These are phyloP conservation scores for Fusarium sp. DNA, from an alignment of 2,329 filamentous ascomycete genomes.

Conservation along the genomic window DNA sequence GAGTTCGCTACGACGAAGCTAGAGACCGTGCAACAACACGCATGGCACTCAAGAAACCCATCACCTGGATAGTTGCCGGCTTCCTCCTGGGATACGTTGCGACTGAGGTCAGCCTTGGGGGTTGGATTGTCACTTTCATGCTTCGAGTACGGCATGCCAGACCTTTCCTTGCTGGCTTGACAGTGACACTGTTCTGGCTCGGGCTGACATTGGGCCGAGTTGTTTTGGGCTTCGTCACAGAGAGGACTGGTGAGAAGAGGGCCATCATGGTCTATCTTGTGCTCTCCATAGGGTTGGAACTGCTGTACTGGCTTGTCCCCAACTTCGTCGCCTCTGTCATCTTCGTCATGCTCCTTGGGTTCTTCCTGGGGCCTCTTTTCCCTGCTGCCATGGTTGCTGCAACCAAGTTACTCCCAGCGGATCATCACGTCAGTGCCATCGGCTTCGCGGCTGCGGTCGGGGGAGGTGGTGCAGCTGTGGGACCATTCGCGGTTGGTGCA, in stretches of 20 bases:
- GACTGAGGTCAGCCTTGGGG: constrained; percentile 75
- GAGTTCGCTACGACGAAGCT: constrained; percentile 39
- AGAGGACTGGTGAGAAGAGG: constrained; percentile 75
- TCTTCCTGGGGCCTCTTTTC: constrained; percentile 83
- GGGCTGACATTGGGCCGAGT: constrained; percentile 81
- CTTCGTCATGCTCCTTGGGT: constrained; percentile 76
- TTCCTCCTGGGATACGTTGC: constrained; percentile 86
- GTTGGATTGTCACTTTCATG: constrained; percentile 91
- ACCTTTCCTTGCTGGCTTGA: constrained; percentile 77
- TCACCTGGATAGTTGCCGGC: constrained; percentile 77
- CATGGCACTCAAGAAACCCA: constrained; percentile 56
- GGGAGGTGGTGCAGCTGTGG: constrained; percentile 73
- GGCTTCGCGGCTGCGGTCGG: constrained; percentile 84
- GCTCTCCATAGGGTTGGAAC: constrained; percentile 69
- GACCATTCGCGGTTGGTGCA: constrained; percentile 74
- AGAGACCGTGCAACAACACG: constrained; percentile 57
- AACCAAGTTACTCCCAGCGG: constrained; percentile 76
- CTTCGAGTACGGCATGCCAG: constrained; percentile 75
- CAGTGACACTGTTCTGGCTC: constrained; percentile 84
- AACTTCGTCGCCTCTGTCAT: constrained; percentile 78
- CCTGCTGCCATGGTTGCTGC: constrained; percentile 77
- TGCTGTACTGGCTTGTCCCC: constrained; percentile 85
- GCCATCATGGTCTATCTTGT: constrained; percentile 71
- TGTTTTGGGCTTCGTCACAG: constrained; percentile 79
- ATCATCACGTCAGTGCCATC: constrained; percentile 81